Evolutionary conservation across 495 filamentous ascomycete genomes (phyloP), one percentile per base, ranked within the genome.

Genomic region (Sporormia fimetaria): DNA sequence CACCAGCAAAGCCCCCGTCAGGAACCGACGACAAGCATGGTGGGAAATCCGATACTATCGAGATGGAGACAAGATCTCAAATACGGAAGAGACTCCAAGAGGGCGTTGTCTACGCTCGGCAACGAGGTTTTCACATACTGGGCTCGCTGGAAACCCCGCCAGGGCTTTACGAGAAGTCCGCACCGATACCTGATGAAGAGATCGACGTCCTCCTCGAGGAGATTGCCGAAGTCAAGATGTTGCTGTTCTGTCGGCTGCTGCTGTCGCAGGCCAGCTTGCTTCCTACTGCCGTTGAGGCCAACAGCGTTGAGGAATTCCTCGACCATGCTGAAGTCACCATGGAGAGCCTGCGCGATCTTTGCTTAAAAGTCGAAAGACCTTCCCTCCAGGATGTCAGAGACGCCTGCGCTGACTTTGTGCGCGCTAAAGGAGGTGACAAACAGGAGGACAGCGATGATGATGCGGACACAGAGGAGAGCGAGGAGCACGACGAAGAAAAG

Each of bases 201-300:
- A 65, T 69, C 22, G 57, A 63, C 18, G 30, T 44, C 14, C 49
- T 70, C 2, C 54, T 67, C 10, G 44, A 54, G 9, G 67, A 72
- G 14, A 59, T 72, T 23, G 51, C 58, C 16, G 65, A 72, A 37
- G 67, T 73, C 41, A 70, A 71, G 49, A 51, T 61, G 26, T 53
- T 70, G 7, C 51, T 75, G 5, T 67, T 73, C 38, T 70, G 69
- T 36, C 63, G 70, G 17, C 60, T 70, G 5, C 52, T 73, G 10
- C 52, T 71, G 12, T 59, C 63, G 0, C 64, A 69, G n/a, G 66
- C 68, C 8, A 54, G 63, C 7, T 52, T 71, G 9, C 51, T 74
- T 6, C 66, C 63, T 3, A 61, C 60, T 7, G 67, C 67, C 7
- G 44, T 73, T 0, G 43, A 54, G 11, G 60, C 65, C 11, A 44